Percentiles rank a stretch among this genome's conserved stretches.
Conservation (phyloP, 495 filamentous ascomycete genomes). For the Clavariopsis aquatica region DNA sequence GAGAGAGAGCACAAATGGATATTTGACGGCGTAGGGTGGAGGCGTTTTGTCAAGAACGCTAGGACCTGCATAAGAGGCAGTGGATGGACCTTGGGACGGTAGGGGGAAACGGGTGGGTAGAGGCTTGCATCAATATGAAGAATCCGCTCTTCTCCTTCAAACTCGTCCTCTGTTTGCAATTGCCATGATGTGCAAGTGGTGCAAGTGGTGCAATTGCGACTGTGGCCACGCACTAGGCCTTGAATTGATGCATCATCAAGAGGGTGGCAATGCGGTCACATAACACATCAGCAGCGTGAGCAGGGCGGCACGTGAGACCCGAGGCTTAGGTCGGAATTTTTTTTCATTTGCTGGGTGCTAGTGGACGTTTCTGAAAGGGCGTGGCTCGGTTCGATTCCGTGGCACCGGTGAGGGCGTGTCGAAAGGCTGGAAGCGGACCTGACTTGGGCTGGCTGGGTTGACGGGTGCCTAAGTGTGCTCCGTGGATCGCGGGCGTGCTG, state of each 20-base stretch:
- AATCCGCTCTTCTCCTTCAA: not conserved
- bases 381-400: not conserved
- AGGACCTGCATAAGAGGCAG: too few species aligned
- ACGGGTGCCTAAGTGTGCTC: not conserved
- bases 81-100: not conserved
- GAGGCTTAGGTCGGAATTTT: too few species aligned
- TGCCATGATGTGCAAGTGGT: not conserved
- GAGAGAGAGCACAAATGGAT: not conserved
- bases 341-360: not conserved
- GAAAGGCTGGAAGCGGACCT: constrained; percentile 3
- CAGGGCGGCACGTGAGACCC: not conserved
- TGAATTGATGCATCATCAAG: too few species aligned
- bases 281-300: too few species aligned
- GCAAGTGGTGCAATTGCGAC: too few species aligned
- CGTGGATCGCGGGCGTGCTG: not conserved
- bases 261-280: too few species aligned
- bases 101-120: not conserved
- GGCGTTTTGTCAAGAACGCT: not conserved
- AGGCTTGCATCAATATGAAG: constrained; percentile 15
- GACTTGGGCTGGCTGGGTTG: not conserved
- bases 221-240: too few species aligned
- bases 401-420: not conserved
- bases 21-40: not conserved
- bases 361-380: not conserved
- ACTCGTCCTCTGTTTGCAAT: not conserved